phyloP scores from a whole-genome alignment of 2,329 filamentous ascomycete genomes.

The Botrytis galanthina region DNA sequence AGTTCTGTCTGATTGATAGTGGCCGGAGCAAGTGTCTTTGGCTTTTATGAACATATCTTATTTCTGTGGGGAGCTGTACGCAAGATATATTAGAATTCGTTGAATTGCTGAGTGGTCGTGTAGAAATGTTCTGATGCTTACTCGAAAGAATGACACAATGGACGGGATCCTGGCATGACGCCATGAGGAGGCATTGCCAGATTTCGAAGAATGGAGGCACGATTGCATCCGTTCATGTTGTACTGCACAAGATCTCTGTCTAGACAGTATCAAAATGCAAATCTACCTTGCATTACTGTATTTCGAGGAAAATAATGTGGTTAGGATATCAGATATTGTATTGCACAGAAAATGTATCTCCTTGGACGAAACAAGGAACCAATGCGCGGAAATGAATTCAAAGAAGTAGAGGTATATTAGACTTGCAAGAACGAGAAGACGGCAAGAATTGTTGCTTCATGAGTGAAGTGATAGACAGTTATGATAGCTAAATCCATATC shows the following conservation, averaged over 20 bases:
- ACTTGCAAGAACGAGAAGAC: not conserved
- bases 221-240: constrained; percentile 39
- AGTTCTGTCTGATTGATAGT: not conserved
- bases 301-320: not conserved
- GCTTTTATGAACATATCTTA: not conserved
- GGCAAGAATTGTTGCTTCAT: not conserved
- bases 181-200: constrained; percentile 28
- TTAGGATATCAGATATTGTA: not conserved
- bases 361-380: too few species aligned
- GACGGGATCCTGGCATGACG: constrained; percentile 10
- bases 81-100: not conserved
- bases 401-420: not conserved
- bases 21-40: not conserved
- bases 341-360: not conserved
- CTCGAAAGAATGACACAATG: not conserved
- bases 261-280: constrained; percentile 1
- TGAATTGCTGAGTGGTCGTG: not conserved
- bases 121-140: not conserved
- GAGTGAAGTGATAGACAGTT: not conserved
- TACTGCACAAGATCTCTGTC: constrained; percentile 13
- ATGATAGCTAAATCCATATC: not conserved
- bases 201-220: constrained; percentile 33
- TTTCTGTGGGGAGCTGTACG: not conserved
- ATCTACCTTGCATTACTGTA: constrained; percentile 3
- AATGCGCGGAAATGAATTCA: not conserved